A percentile compares a stretch with the other conserved stretches of the same genome.
Conservation (phyloP, 495 filamentous ascomycete species). For the Bathelium albidoporum region DNA sequence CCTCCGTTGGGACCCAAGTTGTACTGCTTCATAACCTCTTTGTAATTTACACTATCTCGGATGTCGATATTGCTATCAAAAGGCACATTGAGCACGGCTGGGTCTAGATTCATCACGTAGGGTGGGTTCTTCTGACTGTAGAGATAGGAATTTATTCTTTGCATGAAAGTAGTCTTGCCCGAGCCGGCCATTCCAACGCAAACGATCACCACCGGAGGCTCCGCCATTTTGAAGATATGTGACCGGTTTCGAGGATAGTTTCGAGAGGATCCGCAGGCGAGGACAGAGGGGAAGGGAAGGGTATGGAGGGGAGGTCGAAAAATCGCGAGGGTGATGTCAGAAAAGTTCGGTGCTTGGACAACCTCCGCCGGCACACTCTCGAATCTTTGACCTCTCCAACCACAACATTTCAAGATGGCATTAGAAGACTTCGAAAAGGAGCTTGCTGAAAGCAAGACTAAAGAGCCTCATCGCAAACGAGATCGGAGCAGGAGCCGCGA, state of each 20-base stretch:
- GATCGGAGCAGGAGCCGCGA: constrained; percentile 23
- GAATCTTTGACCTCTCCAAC: not conserved
- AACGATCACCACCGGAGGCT: constrained; percentile 61
- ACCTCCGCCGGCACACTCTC: not conserved
- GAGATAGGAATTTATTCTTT: constrained; percentile 84
- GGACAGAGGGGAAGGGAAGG: not conserved
- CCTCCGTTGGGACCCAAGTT: constrained; percentile 96
- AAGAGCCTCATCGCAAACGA: constrained; percentile 12
- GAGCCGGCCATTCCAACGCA: constrained; percentile 98
- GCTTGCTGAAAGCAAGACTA: constrained; percentile 26
- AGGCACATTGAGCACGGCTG: constrained; percentile 88
- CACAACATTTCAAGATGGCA: constrained; percentile 17
- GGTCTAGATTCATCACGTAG: constrained; percentile 96
- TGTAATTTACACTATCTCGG: constrained; percentile 96
- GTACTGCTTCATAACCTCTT: constrained; percentile 99
- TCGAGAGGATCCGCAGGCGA: not conserved
- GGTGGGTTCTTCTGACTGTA: constrained; percentile 63
- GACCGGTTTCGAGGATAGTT: not conserved
- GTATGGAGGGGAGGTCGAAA: not conserved
- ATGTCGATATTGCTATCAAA: constrained; percentile 98
- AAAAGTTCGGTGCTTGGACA: not conserved
- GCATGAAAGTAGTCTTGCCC: constrained; percentile 98
- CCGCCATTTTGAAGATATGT: not conserved
- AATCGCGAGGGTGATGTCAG: not conserved
- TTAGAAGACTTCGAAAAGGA: constrained; percentile 35